A percentile compares a stretch with the other conserved stretches of the same genome.
These are phyloP conservation scores for Cyclotella distinguenda DNA, from an alignment of 108 stramenopile genomes.

Conservation along the genomic window DNA sequence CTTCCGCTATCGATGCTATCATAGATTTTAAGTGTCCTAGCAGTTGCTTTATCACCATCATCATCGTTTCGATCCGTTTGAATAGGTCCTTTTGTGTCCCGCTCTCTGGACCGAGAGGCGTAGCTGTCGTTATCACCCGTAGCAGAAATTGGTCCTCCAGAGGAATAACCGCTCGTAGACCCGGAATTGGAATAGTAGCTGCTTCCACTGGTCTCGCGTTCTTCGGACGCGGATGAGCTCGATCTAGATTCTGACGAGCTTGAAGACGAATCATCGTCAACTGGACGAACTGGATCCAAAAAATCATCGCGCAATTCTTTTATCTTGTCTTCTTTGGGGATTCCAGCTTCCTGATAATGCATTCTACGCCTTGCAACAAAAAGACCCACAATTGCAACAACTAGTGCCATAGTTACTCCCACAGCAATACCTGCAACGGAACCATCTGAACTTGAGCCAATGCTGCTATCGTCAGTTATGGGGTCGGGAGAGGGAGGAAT, in stretches of 20 bases:
- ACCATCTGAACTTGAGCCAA: background rate
- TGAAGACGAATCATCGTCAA: background rate
- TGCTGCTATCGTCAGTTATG: background rate
- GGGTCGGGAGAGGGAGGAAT: background rate
- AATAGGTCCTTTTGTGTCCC: no score
- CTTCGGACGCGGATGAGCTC: background rate
- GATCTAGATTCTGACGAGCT: background rate
- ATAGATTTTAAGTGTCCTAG: background rate
- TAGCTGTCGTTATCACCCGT: slow-evolving; percentile 3
- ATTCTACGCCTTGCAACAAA: slow-evolving; percentile 12
- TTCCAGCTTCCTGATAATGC: background rate
- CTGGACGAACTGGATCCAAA: background rate
- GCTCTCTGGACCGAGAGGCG: background rate
- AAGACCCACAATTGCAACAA: slow-evolving; percentile 10
- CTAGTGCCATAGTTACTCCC: slow-evolving; percentile 8
- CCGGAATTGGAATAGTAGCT: slow-evolving; percentile 13
- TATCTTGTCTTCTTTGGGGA: background rate
- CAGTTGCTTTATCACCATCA: background rate
- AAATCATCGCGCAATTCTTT: background rate
- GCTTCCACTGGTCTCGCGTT: slow-evolving; percentile 1
- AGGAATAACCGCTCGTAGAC: background rate
- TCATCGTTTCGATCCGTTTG: background rate
- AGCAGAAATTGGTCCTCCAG: slow-evolving; percentile 12
- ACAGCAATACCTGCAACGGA: slow-evolving; percentile 15
- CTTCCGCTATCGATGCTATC: slow-evolving; percentile 4